Conservation (phyloP, 306 rosid species). For the Dryas drummondii region DNA sequence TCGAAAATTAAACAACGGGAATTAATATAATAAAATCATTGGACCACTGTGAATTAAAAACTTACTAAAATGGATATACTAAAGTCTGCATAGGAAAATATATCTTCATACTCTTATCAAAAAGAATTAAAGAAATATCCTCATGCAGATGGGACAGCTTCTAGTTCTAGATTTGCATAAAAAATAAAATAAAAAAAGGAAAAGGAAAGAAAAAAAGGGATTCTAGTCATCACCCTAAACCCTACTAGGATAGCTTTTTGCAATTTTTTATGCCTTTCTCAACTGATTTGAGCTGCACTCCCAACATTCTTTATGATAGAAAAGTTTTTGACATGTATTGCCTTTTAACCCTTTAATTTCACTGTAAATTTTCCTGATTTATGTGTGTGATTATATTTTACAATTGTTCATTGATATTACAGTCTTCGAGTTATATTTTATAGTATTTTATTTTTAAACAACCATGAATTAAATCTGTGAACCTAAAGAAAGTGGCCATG, state of each 20-base stretch:
- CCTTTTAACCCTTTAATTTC: neutral
- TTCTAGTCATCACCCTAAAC: no score
- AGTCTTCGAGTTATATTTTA: neutral
- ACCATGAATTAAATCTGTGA: neutral
- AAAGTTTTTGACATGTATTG: neutral
- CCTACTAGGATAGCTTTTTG: no score
- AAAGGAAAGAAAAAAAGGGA: no score
- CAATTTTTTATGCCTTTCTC: no score
- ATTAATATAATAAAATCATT: neutral
- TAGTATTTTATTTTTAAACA: neutral
- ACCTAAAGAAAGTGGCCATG: conserved; percentile 1
- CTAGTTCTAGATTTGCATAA: neutral
- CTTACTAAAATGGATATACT: neutral
- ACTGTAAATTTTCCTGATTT: neutral
- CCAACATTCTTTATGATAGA: neutral
- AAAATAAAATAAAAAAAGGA: neutral
- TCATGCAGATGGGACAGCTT: neutral
- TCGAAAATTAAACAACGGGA: neutral
- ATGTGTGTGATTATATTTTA: neutral
- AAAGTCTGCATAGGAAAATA: neutral
- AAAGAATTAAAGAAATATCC: neutral
- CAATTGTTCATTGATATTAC: neutral
- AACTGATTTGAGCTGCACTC: neutral
- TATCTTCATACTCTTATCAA: neutral
- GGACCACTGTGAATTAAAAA: neutral